Conservation (phyloP, 2,329 filamentous ascomycete genomes). For the Fusarium proliferatum region DNA sequence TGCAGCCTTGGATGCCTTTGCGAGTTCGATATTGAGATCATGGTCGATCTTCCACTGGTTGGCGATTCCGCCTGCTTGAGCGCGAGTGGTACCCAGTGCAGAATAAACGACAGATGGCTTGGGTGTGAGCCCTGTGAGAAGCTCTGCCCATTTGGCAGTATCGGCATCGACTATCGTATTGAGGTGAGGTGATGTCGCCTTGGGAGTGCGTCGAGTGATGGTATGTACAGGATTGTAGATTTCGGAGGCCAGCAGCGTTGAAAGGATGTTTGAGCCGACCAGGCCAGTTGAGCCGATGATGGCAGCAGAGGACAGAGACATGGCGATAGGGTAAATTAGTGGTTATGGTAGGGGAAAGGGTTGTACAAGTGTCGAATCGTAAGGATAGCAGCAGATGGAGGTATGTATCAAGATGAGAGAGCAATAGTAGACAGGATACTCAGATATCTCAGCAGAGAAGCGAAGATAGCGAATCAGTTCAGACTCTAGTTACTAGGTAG, state of each 20-base stretch:
- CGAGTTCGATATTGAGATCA: constrained; percentile 84
- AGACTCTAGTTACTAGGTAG: not conserved
- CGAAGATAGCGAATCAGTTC: not conserved
- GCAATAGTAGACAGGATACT: not conserved
- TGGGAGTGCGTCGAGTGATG: constrained; percentile 74
- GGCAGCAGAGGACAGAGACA: constrained; percentile 57
- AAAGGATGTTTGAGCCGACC: constrained; percentile 79
- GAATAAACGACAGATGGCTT: constrained; percentile 77
- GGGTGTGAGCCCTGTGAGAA: constrained; percentile 66
- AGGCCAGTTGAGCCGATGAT: constrained; percentile 75
- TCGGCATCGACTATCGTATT: constrained; percentile 72
- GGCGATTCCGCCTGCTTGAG: constrained; percentile 77
- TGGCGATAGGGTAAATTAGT: not conserved
- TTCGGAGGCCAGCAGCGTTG: constrained; percentile 66
- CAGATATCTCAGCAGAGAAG: not conserved
- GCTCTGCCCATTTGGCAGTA: constrained; percentile 73
- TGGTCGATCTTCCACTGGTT: constrained; percentile 90
- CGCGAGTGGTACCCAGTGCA: constrained; percentile 82
- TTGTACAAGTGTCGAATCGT: not conserved
- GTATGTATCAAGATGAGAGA: constrained; percentile 12
- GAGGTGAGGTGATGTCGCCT: constrained; percentile 68
- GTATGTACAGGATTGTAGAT: constrained; percentile 68
- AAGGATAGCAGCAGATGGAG: not conserved
- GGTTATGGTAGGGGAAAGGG: not conserved
- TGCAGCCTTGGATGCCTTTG: constrained; percentile 76